These are phyloP conservation scores for Talaromyces sp. DNA, from an alignment of 2,329 filamentous ascomycete genomes.

Conservation along the genomic window DNA sequence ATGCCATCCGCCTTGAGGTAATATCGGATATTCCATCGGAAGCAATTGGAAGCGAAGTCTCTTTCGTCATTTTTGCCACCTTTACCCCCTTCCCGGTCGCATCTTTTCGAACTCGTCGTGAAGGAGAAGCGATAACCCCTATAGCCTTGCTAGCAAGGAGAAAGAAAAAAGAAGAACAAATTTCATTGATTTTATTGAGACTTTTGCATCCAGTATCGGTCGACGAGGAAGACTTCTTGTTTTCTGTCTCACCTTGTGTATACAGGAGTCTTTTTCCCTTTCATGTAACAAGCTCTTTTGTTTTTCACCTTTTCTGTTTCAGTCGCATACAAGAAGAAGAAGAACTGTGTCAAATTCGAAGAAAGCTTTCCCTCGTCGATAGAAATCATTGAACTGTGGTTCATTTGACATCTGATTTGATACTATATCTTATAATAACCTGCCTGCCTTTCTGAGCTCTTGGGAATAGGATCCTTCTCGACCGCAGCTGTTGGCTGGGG, in stretches of 20 bases:
- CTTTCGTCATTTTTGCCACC: neutral
- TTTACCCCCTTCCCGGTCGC: neutral
- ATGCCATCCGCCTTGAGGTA: neutral
- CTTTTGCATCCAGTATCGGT: slow-evolving; percentile 3
- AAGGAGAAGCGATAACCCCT: neutral
- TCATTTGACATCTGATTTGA: slow-evolving; percentile 10
- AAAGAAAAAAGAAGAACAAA: neutral
- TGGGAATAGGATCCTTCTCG: slow-evolving; percentile 5
- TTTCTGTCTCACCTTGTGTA: slow-evolving; percentile 9
- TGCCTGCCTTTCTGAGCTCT: slow-evolving; percentile 6
- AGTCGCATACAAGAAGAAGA: slow-evolving; percentile 11
- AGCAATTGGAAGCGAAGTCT: neutral
- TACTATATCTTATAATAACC: slow-evolving; percentile 11
- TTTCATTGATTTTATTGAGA: slow-evolving; percentile 6
- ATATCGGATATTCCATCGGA: neutral
- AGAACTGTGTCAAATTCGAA: slow-evolving; percentile 10
- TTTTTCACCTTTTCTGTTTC: neutral
- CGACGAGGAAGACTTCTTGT: slow-evolving; percentile 7
- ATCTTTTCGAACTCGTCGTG: neutral
- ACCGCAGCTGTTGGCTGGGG: neutral
- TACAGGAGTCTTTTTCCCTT: slow-evolving; percentile 7
- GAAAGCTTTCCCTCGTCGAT: slow-evolving; percentile 12
- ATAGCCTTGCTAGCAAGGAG: neutral
- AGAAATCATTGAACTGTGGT: slow-evolving; percentile 11
- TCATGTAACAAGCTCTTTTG: slow-evolving; percentile 8